These are phyloP conservation scores for Colletotrichum orchidophilum DNA, from an alignment of 2,329 filamentous ascomycete genomes.

Conservation along the genomic window DNA sequence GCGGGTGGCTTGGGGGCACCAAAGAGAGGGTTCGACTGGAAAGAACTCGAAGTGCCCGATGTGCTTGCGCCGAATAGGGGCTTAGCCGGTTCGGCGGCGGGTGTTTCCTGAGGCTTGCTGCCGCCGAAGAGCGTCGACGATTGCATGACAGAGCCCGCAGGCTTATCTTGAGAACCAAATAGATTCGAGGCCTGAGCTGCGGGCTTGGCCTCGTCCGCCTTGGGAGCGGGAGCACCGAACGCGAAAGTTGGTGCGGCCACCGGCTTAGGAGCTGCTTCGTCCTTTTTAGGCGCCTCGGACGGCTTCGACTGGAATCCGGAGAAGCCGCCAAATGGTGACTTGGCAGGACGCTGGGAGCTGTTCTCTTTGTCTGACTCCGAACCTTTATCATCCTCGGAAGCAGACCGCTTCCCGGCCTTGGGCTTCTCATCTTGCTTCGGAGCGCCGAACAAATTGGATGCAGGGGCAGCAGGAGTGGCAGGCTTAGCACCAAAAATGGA, in stretches of 20 bases:
- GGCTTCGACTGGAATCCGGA: conserved; percentile 46
- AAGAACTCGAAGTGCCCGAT: conserved; percentile 24
- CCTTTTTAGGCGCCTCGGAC: conserved; percentile 36
- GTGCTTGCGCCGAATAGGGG: conserved; percentile 37
- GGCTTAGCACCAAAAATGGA: conserved; percentile 50
- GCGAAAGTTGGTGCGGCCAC: conserved; percentile 27
- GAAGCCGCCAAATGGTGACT: conserved; percentile 37
- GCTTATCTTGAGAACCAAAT: conserved; percentile 36
- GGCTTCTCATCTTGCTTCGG: conserved; percentile 43
- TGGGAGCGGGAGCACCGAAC: conserved; percentile 31
- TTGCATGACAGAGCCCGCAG: conserved; percentile 37
- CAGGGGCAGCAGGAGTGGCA: conserved; percentile 38
- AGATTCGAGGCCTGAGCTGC: conserved; percentile 38
- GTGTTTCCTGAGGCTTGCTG: conserved; percentile 44
- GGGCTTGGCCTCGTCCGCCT: conserved; percentile 27
- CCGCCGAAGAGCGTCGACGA: conserved; percentile 51
- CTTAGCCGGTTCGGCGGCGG: conserved; percentile 40
- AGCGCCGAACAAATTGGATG: conserved; percentile 49
- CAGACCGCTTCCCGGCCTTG: conserved; percentile 34
- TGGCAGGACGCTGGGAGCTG: conserved; percentile 47
- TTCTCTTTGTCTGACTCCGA: conserved; percentile 58
- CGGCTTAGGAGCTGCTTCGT: conserved; percentile 23
- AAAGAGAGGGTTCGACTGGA: conserved; percentile 33
- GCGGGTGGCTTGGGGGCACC: conserved; percentile 38
- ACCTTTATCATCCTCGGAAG: conserved; percentile 41